phyloP scores from a whole-genome alignment of 2,329 filamentous ascomycete species.

The Pestalotiopsis sp. region DNA sequence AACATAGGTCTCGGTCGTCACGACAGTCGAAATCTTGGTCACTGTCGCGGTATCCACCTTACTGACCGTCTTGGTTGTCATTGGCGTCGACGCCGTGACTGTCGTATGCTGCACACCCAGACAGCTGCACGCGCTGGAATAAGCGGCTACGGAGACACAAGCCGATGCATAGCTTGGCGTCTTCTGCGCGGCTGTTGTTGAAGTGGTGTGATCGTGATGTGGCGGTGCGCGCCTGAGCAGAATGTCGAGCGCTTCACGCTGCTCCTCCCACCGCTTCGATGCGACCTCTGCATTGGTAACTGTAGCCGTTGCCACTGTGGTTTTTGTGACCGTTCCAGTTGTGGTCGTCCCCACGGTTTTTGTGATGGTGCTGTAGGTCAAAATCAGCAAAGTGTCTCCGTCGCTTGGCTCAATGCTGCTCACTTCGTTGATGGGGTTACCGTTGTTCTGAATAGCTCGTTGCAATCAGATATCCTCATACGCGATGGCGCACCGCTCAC shows the following conservation, averaged over 20 bases:
- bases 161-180: conserved; percentile 18
- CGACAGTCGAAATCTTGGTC: conserved; percentile 3
- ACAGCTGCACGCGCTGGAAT: conserved; percentile 23
- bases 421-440: conserved; percentile 13
- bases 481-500: conserved; percentile 9
- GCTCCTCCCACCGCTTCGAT: conserved; percentile 19
- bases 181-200: conserved; percentile 12
- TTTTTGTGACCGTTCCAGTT: conserved; percentile 14
- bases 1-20: conserved; percentile 13
- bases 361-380: conserved; percentile 7
- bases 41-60: conserved; percentile 12
- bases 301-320: conserved; percentile 14
- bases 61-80: conserved; percentile 13
- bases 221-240: conserved; percentile 13
- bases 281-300: conserved; percentile 13
- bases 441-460: conserved; percentile 9
- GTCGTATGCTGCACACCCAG: conserved; percentile 18
- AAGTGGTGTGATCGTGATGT: neutral
- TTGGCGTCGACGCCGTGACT: conserved; percentile 15
- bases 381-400: neutral
- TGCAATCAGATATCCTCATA: conserved; percentile 9
- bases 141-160: conserved; percentile 18
- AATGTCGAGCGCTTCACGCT: conserved; percentile 18
- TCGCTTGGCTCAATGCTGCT: neutral
- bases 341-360: conserved; percentile 2